Base-by-base conservation (phyloP, 2,329 filamentous ascomycete genomes). In the Paraconiothyrium sp. region DNA sequence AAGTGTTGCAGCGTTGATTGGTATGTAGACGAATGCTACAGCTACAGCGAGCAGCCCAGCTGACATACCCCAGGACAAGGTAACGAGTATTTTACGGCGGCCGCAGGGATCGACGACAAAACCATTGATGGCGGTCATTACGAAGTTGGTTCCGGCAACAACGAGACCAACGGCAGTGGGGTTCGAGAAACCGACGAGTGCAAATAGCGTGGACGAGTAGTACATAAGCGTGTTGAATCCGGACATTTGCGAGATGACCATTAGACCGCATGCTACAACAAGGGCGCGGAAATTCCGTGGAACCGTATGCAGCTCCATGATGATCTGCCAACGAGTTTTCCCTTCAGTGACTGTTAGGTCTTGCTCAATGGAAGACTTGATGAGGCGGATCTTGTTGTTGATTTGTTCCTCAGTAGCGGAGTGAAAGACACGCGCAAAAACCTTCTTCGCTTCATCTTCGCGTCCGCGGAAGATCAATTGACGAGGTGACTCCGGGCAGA, bases 41-140 rank as follows among this genome's bases (percentile, higher is more conserved):
- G 82, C 81, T 0, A 79, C 79, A 39, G 81, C 60, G 9, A 82
- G 59, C 49, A 85, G 76, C 13, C 78, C 76, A 3, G 80, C 65
- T 2, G 76, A 72, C 83, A 85, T 85, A 27, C 79, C 81, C 65
- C 78, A 78, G 3, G 82, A 77, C 0, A 81, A 83, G 57, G 73
- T 75, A 11, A 84, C 72, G 0, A 85, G 73, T 1, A 85, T 76
- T 6, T 75, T 73, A 20, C 83, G 78, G 10, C 84, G 79, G 0
- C 84, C 83, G 32, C 80, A 71, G 2, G 72, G 75, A 62, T 85
- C 83, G 10, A 84, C 79, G 30, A 83, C 67, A 64, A 83, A 70
- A 30, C 84, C 75, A 57, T 84, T 84, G 51, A 84, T 75, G 65
- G 78, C 76, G 0, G 82, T 84, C 70, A 85, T 84, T 56, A 86